These are phyloP conservation scores for Phytopythium montanum DNA, from an alignment of 352 stramenopile genomes.

Conservation along the genomic window DNA sequence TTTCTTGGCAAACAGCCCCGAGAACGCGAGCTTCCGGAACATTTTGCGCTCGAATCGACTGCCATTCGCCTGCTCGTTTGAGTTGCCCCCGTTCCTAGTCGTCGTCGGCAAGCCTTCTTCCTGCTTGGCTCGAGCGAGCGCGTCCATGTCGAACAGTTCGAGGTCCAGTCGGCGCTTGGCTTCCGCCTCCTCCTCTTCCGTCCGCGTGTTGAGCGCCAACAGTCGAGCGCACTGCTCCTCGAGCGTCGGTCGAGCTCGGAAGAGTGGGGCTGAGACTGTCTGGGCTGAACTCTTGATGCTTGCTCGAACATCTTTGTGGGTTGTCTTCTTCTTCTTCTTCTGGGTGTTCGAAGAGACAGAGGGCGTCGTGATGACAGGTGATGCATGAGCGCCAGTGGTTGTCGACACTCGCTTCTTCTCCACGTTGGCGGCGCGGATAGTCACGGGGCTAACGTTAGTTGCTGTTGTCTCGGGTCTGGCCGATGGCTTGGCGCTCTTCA, in stretches of 20 bases:
- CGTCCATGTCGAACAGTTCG: constrained; percentile 24
- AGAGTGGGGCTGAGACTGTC: background rate
- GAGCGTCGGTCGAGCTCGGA: constrained; percentile 11
- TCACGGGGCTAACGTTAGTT: too few species aligned
- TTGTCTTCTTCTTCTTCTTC: constrained; percentile 3
- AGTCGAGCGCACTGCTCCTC: constrained; percentile 30
- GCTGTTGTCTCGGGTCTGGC: background rate
- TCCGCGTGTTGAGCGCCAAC: constrained; percentile 26
- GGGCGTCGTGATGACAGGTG: background rate
- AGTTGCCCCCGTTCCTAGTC: background rate
- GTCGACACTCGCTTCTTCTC: background rate
- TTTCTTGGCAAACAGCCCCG: constrained; percentile 6
- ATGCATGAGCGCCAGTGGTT: background rate
- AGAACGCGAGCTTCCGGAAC: constrained; percentile 8
- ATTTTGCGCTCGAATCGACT: background rate
- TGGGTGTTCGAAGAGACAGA: background rate
- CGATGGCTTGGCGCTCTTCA: background rate
- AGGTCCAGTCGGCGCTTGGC: constrained; percentile 25
- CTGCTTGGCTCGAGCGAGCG: constrained; percentile 23
- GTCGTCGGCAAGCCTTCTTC: constrained; percentile 15
- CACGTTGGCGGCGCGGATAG: too few species aligned
- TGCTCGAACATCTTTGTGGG: background rate
- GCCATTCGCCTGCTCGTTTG: background rate
- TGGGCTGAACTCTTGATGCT: background rate
- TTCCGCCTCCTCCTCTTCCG: constrained; percentile 35